A percentile compares a stretch with the other conserved stretches of the same genome.
phyloP scores from a whole-genome alignment of 129 eudicot species.

The Lactuca sativa region DNA sequence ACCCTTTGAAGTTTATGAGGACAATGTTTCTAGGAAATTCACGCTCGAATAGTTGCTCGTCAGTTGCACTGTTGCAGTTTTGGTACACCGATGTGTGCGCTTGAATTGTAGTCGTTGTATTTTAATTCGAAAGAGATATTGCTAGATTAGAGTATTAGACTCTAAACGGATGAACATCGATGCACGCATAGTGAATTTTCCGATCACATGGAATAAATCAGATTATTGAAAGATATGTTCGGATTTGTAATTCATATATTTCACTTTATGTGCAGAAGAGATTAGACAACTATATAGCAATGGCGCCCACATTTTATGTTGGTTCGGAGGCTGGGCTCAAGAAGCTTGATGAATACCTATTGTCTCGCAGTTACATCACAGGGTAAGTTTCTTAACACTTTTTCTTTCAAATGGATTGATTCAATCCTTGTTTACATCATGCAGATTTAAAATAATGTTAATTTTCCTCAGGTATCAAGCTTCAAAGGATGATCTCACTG shows the following conservation, averaged over 20 bases:
- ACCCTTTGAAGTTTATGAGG: constrained; percentile 9
- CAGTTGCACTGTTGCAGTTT: background rate
- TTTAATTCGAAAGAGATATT: background rate
- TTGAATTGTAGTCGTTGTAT: background rate
- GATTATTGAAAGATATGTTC: background rate
- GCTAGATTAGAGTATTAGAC: background rate
- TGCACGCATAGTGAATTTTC: background rate
- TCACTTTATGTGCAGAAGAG: constrained; percentile 19
- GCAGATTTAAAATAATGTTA: background rate
- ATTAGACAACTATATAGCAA: constrained; percentile 21
- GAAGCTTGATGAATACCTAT: constrained; percentile 92
- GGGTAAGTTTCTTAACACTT: constrained; percentile 51
- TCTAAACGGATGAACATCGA: background rate
- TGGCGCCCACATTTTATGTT: constrained; percentile 68
- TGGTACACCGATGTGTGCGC: background rate
- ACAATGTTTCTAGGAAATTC: background rate
- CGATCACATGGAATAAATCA: background rate
- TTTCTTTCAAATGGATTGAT: background rate
- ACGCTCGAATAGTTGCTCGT: background rate
- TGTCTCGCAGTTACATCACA: constrained; percentile 84
- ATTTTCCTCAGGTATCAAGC: constrained; percentile 69
- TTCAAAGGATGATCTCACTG: constrained; percentile 87
- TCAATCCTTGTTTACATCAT: background rate
- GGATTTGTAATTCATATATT: background rate
- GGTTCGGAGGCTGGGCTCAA: constrained; percentile 72